These are phyloP conservation scores for Ampelocalamus luodianensis DNA, from an alignment of 176 grass and related monocot species.

Conservation along the genomic window DNA sequence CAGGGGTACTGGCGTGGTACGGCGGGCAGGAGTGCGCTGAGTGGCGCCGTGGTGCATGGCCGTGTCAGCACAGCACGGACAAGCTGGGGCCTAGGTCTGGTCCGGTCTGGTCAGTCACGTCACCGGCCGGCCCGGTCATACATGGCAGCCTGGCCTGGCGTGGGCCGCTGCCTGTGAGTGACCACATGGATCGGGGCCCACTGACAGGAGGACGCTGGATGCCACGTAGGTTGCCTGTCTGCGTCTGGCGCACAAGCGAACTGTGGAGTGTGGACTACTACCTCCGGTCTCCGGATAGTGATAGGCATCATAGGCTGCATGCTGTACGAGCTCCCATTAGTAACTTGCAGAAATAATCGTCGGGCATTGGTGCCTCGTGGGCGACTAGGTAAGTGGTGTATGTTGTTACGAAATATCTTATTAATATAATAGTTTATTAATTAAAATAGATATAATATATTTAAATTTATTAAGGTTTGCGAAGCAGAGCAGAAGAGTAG, in stretches of 20 bases:
- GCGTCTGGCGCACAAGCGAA: background rate
- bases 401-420: too few species aligned
- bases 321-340: background rate
- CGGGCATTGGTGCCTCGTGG: background rate
- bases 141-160: background rate
- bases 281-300: background rate
- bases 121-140: background rate
- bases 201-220: background rate
- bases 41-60: background rate
- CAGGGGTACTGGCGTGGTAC: background rate
- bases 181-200: background rate
- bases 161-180: conserved; percentile 21
- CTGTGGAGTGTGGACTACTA: background rate
- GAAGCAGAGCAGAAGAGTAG: too few species aligned
- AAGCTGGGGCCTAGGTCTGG: background rate
- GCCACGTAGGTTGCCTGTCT: background rate
- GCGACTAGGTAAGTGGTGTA: too few species aligned
- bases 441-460: too few species aligned
- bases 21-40: background rate
- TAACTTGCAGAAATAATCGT: background rate
- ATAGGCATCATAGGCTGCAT: background rate
- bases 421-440: too few species aligned
- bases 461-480: too few species aligned
- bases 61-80: conserved; percentile 2
- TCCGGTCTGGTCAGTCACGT: background rate